Evolutionary conservation across 768 basidiomycete species (phyloP), one percentile per base, ranked within the genome.

Genomic region (Podaxis sp.): DNA sequence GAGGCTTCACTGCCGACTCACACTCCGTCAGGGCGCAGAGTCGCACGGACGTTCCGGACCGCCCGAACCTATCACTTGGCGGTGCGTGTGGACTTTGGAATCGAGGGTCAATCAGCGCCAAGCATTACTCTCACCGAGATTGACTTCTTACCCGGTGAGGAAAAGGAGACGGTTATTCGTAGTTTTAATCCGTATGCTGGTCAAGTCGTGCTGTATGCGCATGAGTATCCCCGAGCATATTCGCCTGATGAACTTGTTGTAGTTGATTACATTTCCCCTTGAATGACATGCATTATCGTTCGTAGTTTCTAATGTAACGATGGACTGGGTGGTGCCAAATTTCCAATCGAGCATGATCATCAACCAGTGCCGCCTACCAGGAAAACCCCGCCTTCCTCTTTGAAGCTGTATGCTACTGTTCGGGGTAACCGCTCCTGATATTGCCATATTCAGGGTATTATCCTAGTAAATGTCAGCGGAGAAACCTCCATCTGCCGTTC

Each of bases 121-220:
- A 58, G 44, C 30, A 58, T 58, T 28, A 46, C n/a, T 20, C 30
- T 52, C 22, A 51, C 33, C 13, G 49, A 59, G 13, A 11, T 59
- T 10, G 49, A 51, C 24, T 20, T 51, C 8, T 13, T 37, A 15
- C 12, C 36, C 8, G 17, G 22, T 10, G 7, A 37, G 12, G 15
- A 22, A 22, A 8, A 24, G 10, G 24, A 22, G 24, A 26, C 11
- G 8, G 33, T 24, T 24, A 48, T 62, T 33, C 26, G 41, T 11
- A 28, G 26, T 30, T 62, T 56, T 37, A 40, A 55, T 13, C 60
- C 60, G 10, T 62, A 62, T 37, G 24, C 44, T 55, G 60, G 60
- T 15, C 60, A 56, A 22, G 24, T 49, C 26, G 37, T 55, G 26
- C 5, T 62, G n/a, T 15, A 26, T 1, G 7, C 1, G 7, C 38